phyloP scores from a whole-genome alignment of 2,329 filamentous ascomycete species.

The Verticillium albo-atrum region DNA sequence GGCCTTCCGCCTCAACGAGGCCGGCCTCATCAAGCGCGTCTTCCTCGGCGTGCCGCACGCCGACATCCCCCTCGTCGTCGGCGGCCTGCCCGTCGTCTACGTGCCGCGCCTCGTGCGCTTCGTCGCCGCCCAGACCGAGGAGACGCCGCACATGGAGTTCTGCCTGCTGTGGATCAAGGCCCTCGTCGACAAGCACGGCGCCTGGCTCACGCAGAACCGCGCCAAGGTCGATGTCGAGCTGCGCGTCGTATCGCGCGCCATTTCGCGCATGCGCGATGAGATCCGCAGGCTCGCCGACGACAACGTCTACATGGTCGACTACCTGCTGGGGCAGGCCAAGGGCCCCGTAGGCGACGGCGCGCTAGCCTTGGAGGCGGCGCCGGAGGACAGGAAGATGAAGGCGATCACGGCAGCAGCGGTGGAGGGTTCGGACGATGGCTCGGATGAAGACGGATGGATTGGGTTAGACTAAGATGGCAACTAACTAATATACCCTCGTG shows the following conservation, averaged over 20 bases:
- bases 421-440: constrained; percentile 27
- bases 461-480: constrained; percentile 37
- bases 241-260: constrained; percentile 73
- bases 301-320: constrained; percentile 86
- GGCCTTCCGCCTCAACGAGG: constrained; percentile 93
- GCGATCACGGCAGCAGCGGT: constrained; percentile 4
- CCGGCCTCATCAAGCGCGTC: constrained; percentile 73
- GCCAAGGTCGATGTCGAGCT: constrained; percentile 80
- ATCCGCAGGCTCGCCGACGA: constrained; percentile 79
- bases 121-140: constrained; percentile 80
- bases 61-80: constrained; percentile 74
- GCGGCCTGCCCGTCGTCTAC: constrained; percentile 78
- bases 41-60: constrained; percentile 76
- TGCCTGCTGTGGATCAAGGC: constrained; percentile 90
- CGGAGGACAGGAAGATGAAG: constrained; percentile 9
- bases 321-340: constrained; percentile 53
- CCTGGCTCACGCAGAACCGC: constrained; percentile 77
- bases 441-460: constrained; percentile 41
- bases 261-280: constrained; percentile 76
- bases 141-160: constrained; percentile 91
- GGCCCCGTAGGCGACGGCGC: constrained; percentile 13
- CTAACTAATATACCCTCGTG: constrained; percentile 12
- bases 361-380: constrained; percentile 15
- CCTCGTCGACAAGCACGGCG: constrained; percentile 74
- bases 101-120: constrained; percentile 81